A percentile compares a stretch with the other conserved stretches of the same genome.
Evolutionary conservation across 2,329 filamentous ascomycete genomes (phyloP).

Genomic region (Apiospora marii): DNA sequence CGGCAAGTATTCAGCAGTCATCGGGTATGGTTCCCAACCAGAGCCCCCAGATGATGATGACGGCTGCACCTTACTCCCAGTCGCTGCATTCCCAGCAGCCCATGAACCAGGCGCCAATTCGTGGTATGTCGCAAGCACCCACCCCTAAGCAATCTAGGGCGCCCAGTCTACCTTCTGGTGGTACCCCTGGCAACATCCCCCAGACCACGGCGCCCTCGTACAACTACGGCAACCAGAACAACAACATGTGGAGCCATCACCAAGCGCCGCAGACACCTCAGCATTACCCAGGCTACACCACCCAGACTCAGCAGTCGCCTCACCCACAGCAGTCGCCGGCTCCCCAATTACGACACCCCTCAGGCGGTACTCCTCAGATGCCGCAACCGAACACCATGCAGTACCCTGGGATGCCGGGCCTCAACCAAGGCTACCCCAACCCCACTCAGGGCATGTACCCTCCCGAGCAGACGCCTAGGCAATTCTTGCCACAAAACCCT

Average conservation of each 20-base stretch:
- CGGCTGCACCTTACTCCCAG: constrained; percentile 72
- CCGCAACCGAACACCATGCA: constrained; percentile 61
- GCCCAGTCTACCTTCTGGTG: constrained; percentile 65
- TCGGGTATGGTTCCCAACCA: constrained; percentile 67
- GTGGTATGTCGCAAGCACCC: constrained; percentile 70
- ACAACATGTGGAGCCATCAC: constrained; percentile 65
- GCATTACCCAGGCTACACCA: constrained; percentile 61
- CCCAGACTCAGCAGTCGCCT: constrained; percentile 57
- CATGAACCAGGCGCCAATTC: constrained; percentile 75
- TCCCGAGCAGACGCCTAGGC: constrained; percentile 68
- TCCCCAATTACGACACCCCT: constrained; percentile 67
- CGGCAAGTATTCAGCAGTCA: constrained; percentile 50
- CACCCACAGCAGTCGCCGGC: constrained; percentile 64
- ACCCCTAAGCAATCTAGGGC: constrained; percentile 72
- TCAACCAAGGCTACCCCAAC: constrained; percentile 65
- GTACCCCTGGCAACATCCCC: constrained; percentile 59
- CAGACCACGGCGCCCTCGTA: constrained; percentile 58
- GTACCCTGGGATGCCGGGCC: constrained; percentile 68
- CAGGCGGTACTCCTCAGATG: constrained; percentile 58
- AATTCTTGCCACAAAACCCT: constrained; percentile 72
- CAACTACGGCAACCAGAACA: constrained; percentile 66
- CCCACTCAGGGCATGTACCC: constrained; percentile 66
- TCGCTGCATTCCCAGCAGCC: constrained; percentile 75
- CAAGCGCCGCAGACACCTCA: constrained; percentile 67
- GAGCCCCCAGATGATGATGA: constrained; percentile 73